phyloP scores from a whole-genome alignment of 345 rosid species.

The Cardiospermum halicacabum region DNA sequence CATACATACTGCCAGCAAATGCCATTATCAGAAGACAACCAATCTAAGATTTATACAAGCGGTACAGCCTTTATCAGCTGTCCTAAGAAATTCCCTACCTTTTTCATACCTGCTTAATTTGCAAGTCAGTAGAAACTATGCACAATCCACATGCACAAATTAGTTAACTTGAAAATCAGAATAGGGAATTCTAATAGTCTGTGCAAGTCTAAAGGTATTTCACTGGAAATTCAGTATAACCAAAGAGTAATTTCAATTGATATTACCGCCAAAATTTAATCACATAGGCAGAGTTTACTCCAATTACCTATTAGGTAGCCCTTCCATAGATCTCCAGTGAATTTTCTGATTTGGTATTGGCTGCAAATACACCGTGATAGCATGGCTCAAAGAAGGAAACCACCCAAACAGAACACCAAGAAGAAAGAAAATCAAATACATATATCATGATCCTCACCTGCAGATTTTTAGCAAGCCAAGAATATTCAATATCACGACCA shows the following conservation, averaged over 20 bases:
- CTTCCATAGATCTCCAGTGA: constrained; percentile 89
- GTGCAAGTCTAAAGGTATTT: not conserved
- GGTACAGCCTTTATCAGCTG: not conserved
- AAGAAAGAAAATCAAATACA: not conserved
- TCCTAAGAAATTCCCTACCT: not conserved
- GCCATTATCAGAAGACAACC: not conserved
- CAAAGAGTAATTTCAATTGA: not conserved
- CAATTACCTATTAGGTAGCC: constrained; percentile 69
- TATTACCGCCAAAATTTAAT: not conserved
- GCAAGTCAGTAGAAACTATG: not conserved
- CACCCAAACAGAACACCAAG: not conserved
- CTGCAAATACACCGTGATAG: constrained; percentile 32
- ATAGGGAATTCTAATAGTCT: not conserved
- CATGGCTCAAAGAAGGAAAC: constrained; percentile 1
- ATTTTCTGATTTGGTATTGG: constrained; percentile 86
- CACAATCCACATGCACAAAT: not conserved
- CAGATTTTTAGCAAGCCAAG: constrained; percentile 95
- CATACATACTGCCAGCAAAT: not conserved
- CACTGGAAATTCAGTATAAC: not conserved
- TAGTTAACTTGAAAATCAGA: not conserved
- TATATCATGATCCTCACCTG: constrained; percentile 40
- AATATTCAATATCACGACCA: constrained; percentile 69
- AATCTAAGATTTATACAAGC: not conserved
- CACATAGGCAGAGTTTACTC: not conserved
- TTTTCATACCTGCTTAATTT: not conserved